A percentile compares a stretch with the other conserved stretches of the same genome.
These are phyloP conservation scores for Sporobolomyces roseus DNA, from an alignment of 768 basidiomycete genomes.

Conservation along the genomic window DNA sequence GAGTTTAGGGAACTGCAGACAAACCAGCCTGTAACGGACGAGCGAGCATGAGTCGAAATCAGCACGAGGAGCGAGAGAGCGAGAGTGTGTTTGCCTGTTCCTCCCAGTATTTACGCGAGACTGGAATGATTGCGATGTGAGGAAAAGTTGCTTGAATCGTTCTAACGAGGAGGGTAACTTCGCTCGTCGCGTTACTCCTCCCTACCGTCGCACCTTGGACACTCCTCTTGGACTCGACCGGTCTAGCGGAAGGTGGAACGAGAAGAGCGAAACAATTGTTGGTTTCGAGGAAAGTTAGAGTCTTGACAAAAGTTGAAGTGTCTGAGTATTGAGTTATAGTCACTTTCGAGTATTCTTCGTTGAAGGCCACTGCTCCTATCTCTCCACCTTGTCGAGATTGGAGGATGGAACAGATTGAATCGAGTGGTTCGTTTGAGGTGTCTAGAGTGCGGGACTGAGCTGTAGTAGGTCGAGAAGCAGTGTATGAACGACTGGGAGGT, in stretches of 20 bases:
- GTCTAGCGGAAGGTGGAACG: constrained; percentile 67
- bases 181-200: constrained; percentile 20
- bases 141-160: constrained; percentile 72
- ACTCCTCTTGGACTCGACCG: too few relatives aligned
- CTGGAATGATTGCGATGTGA: constrained; percentile 62
- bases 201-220: constrained; percentile 6
- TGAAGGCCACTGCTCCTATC: constrained; percentile 81
- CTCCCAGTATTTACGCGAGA: constrained; percentile 79
- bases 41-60: constrained; percentile 3
- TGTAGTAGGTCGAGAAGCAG: constrained; percentile 15
- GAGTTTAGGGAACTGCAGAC: not conserved
- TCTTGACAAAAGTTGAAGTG: constrained; percentile 82
- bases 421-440: not conserved
- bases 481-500: not conserved
- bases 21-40: not conserved
- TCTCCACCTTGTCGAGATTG: constrained; percentile 60
- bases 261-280: constrained; percentile 68
- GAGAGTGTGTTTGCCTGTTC: constrained; percentile 55
- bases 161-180: constrained; percentile 62
- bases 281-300: constrained; percentile 76
- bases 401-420: constrained; percentile 33
- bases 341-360: constrained; percentile 70
- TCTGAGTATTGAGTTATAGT: constrained; percentile 81
- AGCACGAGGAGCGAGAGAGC: not conserved
- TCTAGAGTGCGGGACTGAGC: not conserved